Evolutionary conservation across 768 basidiomycete species (phyloP), one percentile per base, ranked within the genome.

Genomic region (Leucocoprinus sp.): DNA sequence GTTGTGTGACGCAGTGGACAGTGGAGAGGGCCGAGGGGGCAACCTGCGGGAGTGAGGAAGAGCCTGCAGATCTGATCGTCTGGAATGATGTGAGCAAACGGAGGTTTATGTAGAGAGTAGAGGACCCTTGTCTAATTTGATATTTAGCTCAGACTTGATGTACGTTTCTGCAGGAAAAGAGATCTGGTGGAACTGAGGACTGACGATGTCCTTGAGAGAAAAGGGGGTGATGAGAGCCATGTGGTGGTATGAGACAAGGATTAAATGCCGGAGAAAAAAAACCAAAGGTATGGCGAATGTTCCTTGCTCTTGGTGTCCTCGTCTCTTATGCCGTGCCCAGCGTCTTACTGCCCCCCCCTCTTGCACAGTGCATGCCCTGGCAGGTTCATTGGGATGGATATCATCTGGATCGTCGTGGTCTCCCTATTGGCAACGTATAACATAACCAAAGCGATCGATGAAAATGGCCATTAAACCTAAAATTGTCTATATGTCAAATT

Each of bases 51-150:
- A 2, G 85, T 84, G 27, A 97, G 70, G 5, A 82, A 79, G 34
- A 89, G 72, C 48, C 84, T 76, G 64, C 96, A 99, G 55, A 98
- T 96, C 64, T 98, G 92, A 52, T 87, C 82, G 64, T 98, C 96
- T 95, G 54, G 34, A 42, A 42, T 45, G 26, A 49, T 37, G 43
- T 36, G 21, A 42, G 18, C 50, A 43, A 37, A 22, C 24, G 14
- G 33, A 17, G 22, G 23, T 12, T 34, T 26, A 15, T 34, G 38
- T 18, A 15, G 22, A 5, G 21, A n/a, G 28, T n/a, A 21, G 29
- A 62, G 45, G 48, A 85, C 93, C 93, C 75, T 92, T 89, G 66
- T 96, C 93, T 26, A 97, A 80, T 63, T 92, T 93, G 55, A 93
- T 65, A 27, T 82, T 80, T 11, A 91, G 73, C 37, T 93, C 85